These are phyloP conservation scores for Metarhizium rileyi DNA, from an alignment of 2,329 filamentous ascomycete genomes.

Conservation along the genomic window DNA sequence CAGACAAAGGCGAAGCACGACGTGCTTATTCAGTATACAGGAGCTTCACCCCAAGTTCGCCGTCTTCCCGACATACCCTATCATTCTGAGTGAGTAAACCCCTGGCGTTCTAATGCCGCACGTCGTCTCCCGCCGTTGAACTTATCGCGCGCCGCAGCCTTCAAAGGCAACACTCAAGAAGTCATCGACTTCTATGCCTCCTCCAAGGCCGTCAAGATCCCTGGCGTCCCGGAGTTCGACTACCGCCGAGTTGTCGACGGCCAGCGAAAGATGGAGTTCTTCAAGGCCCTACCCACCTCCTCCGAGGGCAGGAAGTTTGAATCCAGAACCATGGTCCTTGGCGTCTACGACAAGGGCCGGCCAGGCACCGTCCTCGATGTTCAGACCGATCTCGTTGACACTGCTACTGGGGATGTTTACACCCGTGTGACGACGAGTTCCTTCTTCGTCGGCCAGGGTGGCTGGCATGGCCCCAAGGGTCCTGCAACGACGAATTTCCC, in stretches of 20 bases:
- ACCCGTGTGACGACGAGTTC: conserved; percentile 56
- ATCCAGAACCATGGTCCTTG: conserved; percentile 65
- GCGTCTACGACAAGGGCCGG: conserved; percentile 85
- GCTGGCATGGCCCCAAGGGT: conserved; percentile 86
- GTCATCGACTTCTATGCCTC: conserved; percentile 77
- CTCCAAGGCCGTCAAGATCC: conserved; percentile 57
- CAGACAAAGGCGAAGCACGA: background rate
- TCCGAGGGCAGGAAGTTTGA: conserved; percentile 68
- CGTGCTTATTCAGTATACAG: conserved; percentile 32
- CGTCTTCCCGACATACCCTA: conserved; percentile 81
- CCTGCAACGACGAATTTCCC: conserved; percentile 71
- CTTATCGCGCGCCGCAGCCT: conserved; percentile 34
- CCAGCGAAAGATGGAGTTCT: conserved; percentile 68
- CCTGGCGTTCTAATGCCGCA: background rate
- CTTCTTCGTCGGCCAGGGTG: conserved; percentile 71
- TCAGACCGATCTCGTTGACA: conserved; percentile 68
- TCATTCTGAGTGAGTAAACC: conserved; percentile 58
- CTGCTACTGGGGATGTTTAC: conserved; percentile 59
- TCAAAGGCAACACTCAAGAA: conserved; percentile 68
- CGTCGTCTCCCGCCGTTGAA: background rate
- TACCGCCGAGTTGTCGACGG: conserved; percentile 67
- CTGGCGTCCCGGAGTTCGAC: conserved; percentile 69
- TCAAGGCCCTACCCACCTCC: conserved; percentile 63
- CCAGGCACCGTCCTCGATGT: conserved; percentile 73
- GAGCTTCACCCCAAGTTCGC: conserved; percentile 81